Conservation (phyloP, 2,329 filamentous ascomycete species). For the Aspergillus nomiae region DNA sequence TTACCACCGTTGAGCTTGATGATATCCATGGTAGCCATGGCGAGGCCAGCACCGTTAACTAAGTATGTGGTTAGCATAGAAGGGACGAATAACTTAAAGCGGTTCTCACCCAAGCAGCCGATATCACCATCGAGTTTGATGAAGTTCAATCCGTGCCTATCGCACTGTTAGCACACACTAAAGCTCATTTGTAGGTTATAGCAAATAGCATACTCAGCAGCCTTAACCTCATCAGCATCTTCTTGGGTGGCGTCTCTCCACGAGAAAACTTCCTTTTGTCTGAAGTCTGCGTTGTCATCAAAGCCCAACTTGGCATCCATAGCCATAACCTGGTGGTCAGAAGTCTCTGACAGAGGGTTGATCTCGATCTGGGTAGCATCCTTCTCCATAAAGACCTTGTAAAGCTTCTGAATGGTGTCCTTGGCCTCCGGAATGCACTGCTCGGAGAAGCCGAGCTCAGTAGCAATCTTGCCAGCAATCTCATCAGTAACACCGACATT, state of each 20-base stretch:
- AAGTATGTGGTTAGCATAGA: slow-evolving; percentile 15
- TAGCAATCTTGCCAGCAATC: slow-evolving; percentile 85
- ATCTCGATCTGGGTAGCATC: slow-evolving; percentile 99
- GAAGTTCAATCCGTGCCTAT: slow-evolving; percentile 81
- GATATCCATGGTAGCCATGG: slow-evolving; percentile 99
- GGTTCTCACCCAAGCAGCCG: slow-evolving; percentile 70
- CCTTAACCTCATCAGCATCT: slow-evolving; percentile 96
- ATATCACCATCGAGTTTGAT: slow-evolving; percentile 99
- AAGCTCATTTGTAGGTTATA: not conserved
- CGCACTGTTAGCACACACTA: slow-evolving; percentile 16
- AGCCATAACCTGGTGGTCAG: slow-evolving; percentile 95
- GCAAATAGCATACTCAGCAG: slow-evolving; percentile 67
- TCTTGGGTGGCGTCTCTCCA: slow-evolving; percentile 96
- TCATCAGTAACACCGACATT: slow-evolving; percentile 93
- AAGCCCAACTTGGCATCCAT: slow-evolving; percentile 99
- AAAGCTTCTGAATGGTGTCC: slow-evolving; percentile 97
- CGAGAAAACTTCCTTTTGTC: slow-evolving; percentile 92
- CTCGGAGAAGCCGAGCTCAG: slow-evolving; percentile 93
- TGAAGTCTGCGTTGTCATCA: slow-evolving; percentile 98
- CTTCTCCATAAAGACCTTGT: slow-evolving; percentile 98
- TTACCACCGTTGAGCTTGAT: slow-evolving; percentile 98
- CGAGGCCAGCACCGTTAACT: slow-evolving; percentile 97
- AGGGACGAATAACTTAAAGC: not conserved
- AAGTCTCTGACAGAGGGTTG: slow-evolving; percentile 97
- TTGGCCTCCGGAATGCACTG: slow-evolving; percentile 96